Percentiles rank a stretch among this genome's conserved stretches.
Evolutionary conservation across 2,329 filamentous ascomycete species (phyloP).

Genomic region (Tolypocladium amazonense): DNA sequence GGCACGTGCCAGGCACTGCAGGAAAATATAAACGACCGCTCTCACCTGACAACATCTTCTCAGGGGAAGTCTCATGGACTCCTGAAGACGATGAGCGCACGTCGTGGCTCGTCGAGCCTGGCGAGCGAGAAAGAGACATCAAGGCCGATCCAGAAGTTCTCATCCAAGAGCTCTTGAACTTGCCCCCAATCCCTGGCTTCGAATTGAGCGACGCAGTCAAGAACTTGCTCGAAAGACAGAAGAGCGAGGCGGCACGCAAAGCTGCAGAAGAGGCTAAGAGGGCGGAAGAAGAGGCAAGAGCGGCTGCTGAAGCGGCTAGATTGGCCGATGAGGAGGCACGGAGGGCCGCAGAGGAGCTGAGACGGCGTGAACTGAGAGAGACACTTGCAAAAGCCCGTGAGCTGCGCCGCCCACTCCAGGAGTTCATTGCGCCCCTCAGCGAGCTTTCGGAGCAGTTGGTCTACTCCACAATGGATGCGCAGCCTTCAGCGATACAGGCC

Average conservation of each 20-base stretch:
- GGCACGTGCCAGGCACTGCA: not conserved
- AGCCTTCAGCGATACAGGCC: constrained; percentile 25
- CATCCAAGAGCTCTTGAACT: constrained; percentile 14
- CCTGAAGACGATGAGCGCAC: not conserved
- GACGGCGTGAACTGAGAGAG: constrained; percentile 13
- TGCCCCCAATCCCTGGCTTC: constrained; percentile 14
- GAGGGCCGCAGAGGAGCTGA: constrained; percentile 12
- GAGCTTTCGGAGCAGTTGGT: constrained; percentile 15
- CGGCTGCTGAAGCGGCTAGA: constrained; percentile 12
- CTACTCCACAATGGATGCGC: constrained; percentile 21
- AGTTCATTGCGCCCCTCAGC: constrained; percentile 17
- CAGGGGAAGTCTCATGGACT: not conserved
- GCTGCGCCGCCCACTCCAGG: constrained; percentile 16
- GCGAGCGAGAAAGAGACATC: not conserved
- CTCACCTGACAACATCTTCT: not conserved
- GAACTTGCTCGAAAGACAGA: constrained; percentile 3
- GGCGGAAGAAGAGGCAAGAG: constrained; percentile 14
- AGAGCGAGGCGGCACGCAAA: constrained; percentile 10
- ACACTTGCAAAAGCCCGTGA: constrained; percentile 19
- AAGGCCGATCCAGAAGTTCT: constrained; percentile 4
- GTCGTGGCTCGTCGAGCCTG: not conserved
- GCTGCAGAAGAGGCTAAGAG: constrained; percentile 12
- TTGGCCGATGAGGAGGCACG: constrained; percentile 1
- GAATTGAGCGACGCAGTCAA: constrained; percentile 17
- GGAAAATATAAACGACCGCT: not conserved